phyloP scores from a whole-genome alignment of 768 basidiomycete genomes.

The Lepiota subincarnata region DNA sequence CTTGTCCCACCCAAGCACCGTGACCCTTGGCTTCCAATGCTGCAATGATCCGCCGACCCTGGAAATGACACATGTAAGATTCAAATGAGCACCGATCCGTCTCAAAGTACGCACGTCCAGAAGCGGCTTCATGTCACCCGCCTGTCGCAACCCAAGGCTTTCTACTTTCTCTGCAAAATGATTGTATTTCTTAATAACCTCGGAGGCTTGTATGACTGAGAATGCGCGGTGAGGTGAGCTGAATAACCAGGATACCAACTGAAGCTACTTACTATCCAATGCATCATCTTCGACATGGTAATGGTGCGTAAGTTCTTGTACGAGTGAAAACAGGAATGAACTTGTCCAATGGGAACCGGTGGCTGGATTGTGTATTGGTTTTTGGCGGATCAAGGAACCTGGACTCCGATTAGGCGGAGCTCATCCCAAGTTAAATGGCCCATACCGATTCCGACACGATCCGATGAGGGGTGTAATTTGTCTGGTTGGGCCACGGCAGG shows the following conservation, averaged over 20 bases:
- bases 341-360: constrained; percentile 67
- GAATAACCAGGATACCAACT: not conserved
- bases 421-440: too few species aligned
- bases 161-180: constrained; percentile 55
- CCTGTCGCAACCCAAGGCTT: constrained; percentile 53
- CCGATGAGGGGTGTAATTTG: constrained; percentile 35
- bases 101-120: constrained; percentile 60
- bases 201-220: constrained; percentile 39
- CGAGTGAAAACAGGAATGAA: constrained; percentile 70
- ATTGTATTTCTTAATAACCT: constrained; percentile 63
- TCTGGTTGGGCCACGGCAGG: constrained; percentile 5
- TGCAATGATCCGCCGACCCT: constrained; percentile 70
- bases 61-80: not conserved
- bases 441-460: constrained; percentile 59
- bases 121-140: constrained; percentile 67
- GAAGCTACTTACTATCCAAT: constrained; percentile 40
- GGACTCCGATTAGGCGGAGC: constrained; percentile 8
- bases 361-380: constrained; percentile 55
- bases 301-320: constrained; percentile 60
- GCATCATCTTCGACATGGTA: constrained; percentile 39
- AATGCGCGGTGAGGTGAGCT: not conserved
- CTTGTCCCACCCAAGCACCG: constrained; percentile 67
- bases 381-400: constrained; percentile 71
- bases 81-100: not conserved
- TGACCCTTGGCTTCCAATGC: constrained; percentile 50